phyloP scores from a whole-genome alignment of 106 monocot species.

The Platanthera zijinensis region DNA sequence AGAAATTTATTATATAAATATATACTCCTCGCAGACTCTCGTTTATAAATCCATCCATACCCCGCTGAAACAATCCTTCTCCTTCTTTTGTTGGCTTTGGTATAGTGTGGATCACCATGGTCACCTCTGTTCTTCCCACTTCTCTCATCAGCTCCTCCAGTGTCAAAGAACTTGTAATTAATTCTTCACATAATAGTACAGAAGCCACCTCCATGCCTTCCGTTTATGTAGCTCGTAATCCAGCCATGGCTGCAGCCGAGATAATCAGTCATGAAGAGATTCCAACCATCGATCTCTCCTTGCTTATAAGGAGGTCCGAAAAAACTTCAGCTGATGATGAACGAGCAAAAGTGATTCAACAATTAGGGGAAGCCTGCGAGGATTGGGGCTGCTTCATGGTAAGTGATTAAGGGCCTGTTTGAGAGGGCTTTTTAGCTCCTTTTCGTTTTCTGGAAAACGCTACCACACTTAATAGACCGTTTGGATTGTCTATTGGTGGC shows the following conservation, averaged over 20 bases:
- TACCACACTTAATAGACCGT: too few relatives aligned
- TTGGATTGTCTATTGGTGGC: too few relatives aligned
- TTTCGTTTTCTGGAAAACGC: too few relatives aligned
- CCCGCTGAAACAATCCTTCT: too few relatives aligned
- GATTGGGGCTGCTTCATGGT: background rate
- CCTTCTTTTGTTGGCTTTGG: too few relatives aligned
- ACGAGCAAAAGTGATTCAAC: background rate
- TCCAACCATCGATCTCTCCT: background rate
- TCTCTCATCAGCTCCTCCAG: background rate
- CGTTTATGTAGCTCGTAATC: background rate
- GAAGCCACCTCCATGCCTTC: background rate
- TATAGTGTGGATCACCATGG: too few relatives aligned
- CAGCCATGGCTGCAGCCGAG: background rate
- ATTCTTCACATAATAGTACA: background rate
- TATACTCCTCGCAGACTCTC: too few relatives aligned
- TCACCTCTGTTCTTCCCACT: too few relatives aligned
- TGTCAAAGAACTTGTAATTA: background rate
- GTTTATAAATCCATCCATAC: too few relatives aligned
- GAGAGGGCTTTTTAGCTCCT: too few relatives aligned
- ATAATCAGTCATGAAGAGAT: background rate
- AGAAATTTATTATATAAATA: too few relatives aligned
- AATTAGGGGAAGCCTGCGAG: background rate
- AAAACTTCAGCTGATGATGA: background rate
- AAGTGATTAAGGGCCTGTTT: too few relatives aligned
- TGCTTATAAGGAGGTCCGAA: background rate